Evolutionary conservation across 2,329 filamentous ascomycete genomes (phyloP).

Genomic region (Sclerotinia glacialis): DNA sequence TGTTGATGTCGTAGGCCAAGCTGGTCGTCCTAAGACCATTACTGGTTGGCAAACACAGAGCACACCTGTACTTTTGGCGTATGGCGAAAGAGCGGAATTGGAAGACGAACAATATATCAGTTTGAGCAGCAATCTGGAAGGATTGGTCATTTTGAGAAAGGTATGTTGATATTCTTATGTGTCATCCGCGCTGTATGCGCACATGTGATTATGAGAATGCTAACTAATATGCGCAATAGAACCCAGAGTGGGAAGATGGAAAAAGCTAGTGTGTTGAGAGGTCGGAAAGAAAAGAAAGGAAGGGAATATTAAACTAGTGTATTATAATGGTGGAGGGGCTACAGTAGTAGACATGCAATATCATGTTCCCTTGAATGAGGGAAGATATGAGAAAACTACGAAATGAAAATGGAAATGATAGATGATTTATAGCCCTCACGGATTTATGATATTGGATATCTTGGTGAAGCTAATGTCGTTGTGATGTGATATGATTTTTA

Average conservation of each 20-base stretch:
- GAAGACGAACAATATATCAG: constrained; percentile 98
- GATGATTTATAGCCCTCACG: constrained; percentile 25
- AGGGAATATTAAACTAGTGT: constrained; percentile 36
- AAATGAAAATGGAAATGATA: constrained; percentile 33
- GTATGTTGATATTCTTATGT: constrained; percentile 50
- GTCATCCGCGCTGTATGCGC: not conserved
- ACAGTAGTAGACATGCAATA: constrained; percentile 28
- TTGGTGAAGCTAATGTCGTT: not conserved
- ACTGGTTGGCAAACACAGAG: constrained; percentile 99
- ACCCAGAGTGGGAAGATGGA: constrained; percentile 53
- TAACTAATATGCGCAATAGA: constrained; percentile 41
- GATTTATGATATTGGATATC: not conserved
- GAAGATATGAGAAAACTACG: not conserved
- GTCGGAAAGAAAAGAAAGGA: constrained; percentile 29
- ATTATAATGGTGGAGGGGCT: constrained; percentile 33
- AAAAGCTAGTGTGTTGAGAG: constrained; percentile 40
- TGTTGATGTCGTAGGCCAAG: constrained; percentile 96
- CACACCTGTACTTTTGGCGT: constrained; percentile 92
- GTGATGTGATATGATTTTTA: not conserved
- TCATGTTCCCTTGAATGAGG: constrained; percentile 15
- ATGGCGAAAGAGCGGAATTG: constrained; percentile 92
- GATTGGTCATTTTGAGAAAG: constrained; percentile 94
- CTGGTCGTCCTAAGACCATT: constrained; percentile 96
- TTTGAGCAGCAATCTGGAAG: constrained; percentile 86
- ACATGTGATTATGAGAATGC: not conserved